phyloP scores from a whole-genome alignment of 2,329 filamentous ascomycete genomes.

The Parastagonospora nodorum region DNA sequence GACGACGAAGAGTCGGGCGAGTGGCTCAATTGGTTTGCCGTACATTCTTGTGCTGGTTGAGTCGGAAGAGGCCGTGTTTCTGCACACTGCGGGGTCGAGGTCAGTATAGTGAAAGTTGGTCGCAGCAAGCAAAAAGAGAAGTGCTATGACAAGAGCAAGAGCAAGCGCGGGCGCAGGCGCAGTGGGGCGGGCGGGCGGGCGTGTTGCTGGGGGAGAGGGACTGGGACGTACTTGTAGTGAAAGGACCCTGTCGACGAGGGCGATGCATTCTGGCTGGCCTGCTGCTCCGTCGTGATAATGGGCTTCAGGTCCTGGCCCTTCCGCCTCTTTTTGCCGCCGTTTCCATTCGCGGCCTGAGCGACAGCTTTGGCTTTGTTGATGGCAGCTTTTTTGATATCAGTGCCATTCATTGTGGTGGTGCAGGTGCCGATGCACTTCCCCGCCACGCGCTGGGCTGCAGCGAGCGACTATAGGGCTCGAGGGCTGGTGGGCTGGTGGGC shows the following conservation, averaged over 20 bases:
- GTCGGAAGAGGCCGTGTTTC: conserved; percentile 59
- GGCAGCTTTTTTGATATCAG: conserved; percentile 67
- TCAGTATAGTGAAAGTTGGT: conserved; percentile 1
- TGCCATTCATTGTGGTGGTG: conserved; percentile 62
- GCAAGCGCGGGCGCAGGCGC: not conserved
- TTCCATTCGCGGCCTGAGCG: conserved; percentile 61
- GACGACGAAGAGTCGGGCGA: conserved; percentile 80
- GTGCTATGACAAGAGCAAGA: too few relatives aligned
- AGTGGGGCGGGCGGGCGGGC: not conserved
- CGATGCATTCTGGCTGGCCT: conserved; percentile 53
- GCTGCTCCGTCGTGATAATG: conserved; percentile 72
- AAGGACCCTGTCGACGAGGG: conserved; percentile 44
- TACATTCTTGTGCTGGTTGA: conserved; percentile 54
- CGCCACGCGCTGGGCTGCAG: conserved; percentile 36
- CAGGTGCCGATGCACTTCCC: conserved; percentile 18
- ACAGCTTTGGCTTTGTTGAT: conserved; percentile 70
- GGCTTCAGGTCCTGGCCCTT: conserved; percentile 74
- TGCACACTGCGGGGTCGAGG: conserved; percentile 37
- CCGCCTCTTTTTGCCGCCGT: conserved; percentile 72
- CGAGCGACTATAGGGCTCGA: conserved; percentile 14
- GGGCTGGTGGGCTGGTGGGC: conserved; percentile 13
- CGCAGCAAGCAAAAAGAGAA: not conserved
- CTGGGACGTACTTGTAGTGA: conserved; percentile 48
- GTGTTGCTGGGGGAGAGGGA: not conserved
- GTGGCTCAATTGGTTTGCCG: conserved; percentile 65